Base-by-base conservation (phyloP, 352 stramenopile species). In the Pythium brachiatum region DNA sequence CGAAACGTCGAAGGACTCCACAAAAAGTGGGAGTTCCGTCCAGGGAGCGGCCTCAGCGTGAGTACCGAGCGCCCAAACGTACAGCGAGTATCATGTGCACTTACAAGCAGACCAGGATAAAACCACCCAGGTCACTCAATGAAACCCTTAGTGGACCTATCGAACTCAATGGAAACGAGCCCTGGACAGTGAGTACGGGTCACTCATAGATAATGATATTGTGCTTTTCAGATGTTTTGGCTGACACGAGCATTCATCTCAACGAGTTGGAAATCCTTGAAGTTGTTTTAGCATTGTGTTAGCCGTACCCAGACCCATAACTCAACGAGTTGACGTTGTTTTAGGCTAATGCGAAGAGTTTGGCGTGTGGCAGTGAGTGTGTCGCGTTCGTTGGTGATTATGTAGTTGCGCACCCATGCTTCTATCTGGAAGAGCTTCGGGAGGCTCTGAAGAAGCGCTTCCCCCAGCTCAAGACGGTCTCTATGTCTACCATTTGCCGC, bases 401-500 rank as follows among this genome's bases (percentile, higher is more conserved):
- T n/a, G 58, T 72, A 0, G 21, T 59, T 16, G 15, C 16, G 18
- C 69, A 76, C 26, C 65, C 61, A 11, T 70, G 69, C 70, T 76
- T 51, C n/a, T 76, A 73, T 27, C 47, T 73, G 5, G 61, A 76
- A 50, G 61, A 73, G 38, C 57, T 73, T 6, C 34, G 64, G 53
- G 31, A n/a, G 3, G 60, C 57, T 8, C 7, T 75, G 1, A 23
- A 53, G 4, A 15, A 36, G 8, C 34, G 20, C 7, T 70, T 75
- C 23, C 16, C 29, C 0, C 5, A 39, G 3, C 20, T 66, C 0
- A 43, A 12, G 13, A 72, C 58, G 25, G 20, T 53, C 1, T 69
- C 58, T 1, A 29, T 27, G 2, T 55, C 60, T 8, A 64, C 64
- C 0, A 73, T 75, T n/a, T 69, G 60, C 44, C 64, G 68, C 9